These are phyloP conservation scores for Pichia sp. DNA, from an alignment of 1,139 yeast genomes.

Conservation along the genomic window DNA sequence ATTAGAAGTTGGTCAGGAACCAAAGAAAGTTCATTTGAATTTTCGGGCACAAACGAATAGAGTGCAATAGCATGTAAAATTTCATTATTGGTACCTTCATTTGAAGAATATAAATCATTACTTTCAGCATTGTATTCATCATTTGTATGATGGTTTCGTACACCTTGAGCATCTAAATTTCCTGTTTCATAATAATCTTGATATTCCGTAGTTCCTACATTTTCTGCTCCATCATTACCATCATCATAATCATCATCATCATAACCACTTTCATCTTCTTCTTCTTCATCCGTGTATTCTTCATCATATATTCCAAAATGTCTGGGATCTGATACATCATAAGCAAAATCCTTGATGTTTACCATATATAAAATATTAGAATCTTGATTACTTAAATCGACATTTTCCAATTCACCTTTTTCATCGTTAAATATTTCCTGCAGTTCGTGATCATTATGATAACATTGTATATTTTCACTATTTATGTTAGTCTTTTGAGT, in stretches of 20 bases:
- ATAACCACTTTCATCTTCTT: constrained; percentile 9
- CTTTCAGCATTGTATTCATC: neutral
- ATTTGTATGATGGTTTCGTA: neutral
- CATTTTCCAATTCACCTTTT: neutral
- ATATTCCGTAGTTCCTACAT: too few relatives aligned
- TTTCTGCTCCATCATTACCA: constrained; percentile 1
- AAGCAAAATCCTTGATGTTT: constrained; percentile 72
- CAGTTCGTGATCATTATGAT: neutral
- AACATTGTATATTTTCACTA: neutral
- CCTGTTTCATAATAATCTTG: neutral
- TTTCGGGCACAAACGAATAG: constrained; percentile 86
- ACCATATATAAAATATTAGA: constrained; percentile 13
- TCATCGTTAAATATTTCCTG: neutral
- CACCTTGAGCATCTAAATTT: neutral
- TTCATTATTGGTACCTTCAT: constrained; percentile 24
- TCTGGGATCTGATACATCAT: constrained; percentile 57
- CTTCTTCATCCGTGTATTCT: constrained; percentile 7
- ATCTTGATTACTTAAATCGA: neutral
- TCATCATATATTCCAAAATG: constrained; percentile 45
- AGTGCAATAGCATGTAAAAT: constrained; percentile 51
- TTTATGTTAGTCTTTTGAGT: too few relatives aligned
- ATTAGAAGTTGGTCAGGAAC: constrained; percentile 78
- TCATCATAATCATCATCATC: constrained; percentile 19
- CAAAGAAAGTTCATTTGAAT: constrained; percentile 81
- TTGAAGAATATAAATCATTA: neutral